Conservation (phyloP, 495 filamentous ascomycete species). For the Hyaloscypha hepaticicola region DNA sequence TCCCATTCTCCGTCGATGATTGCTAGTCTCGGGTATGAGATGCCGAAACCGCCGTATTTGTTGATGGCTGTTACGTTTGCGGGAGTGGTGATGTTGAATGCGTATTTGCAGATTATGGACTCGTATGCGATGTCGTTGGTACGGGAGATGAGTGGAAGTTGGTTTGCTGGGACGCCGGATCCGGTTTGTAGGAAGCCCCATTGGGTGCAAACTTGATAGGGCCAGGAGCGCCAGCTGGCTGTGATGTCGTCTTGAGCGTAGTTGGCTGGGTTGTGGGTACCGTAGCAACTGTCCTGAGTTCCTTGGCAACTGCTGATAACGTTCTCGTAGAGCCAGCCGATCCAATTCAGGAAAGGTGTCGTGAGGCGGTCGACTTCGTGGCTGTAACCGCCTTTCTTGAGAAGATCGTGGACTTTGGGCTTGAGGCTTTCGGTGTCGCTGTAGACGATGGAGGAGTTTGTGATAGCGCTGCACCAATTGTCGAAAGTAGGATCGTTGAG, state of each 20-base stretch:
- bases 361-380: slow-evolving; percentile 46
- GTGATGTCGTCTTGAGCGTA: slow-evolving; percentile 51
- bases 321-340: slow-evolving; percentile 57
- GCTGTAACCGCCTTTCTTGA: slow-evolving; percentile 56
- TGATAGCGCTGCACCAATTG: slow-evolving; percentile 61
- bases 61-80: slow-evolving; percentile 61
- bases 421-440: slow-evolving; percentile 39
- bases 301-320: slow-evolving; percentile 37
- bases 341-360: slow-evolving; percentile 61
- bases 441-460: slow-evolving; percentile 46
- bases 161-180: slow-evolving; percentile 53
- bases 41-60: slow-evolving; percentile 64
- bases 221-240: slow-evolving; percentile 57
- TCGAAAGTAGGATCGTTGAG: slow-evolving; percentile 53
- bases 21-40: slow-evolving; percentile 63
- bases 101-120: slow-evolving; percentile 51
- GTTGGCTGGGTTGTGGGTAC: slow-evolving; percentile 47
- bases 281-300: slow-evolving; percentile 55
- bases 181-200: slow-evolving; percentile 75
- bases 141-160: slow-evolving; percentile 65
- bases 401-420: slow-evolving; percentile 46
- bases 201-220: slow-evolving; percentile 54
- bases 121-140: slow-evolving; percentile 55
- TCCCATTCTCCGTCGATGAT: slow-evolving; percentile 67
- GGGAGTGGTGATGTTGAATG: slow-evolving; percentile 61